These are phyloP conservation scores for Mycena vulgaris DNA, from an alignment of 768 basidiomycete species.

Conservation along the genomic window DNA sequence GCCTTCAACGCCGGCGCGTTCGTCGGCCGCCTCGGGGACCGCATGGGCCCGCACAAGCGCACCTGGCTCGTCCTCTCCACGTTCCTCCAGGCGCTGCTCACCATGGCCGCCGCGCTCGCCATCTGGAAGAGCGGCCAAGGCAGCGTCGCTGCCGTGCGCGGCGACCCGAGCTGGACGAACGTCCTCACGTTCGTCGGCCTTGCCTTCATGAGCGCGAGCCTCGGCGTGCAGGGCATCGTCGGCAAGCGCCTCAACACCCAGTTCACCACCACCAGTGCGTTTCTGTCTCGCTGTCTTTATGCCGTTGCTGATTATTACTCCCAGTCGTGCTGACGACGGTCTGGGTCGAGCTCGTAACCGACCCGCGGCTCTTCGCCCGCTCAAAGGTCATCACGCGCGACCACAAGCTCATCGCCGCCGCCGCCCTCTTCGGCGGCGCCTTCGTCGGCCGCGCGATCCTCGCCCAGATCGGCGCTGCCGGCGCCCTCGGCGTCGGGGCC, in stretches of 20 bases:
- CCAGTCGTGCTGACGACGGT: conserved; percentile 88
- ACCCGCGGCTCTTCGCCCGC: conserved; percentile 80
- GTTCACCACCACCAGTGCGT: conserved; percentile 83
- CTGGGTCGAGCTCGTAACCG: conserved; percentile 91
- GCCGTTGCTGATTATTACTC: neutral
- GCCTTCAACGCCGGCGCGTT: conserved; percentile 86
- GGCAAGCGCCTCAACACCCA: conserved; percentile 87
- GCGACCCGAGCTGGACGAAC: conserved; percentile 80
- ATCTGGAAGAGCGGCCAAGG: conserved; percentile 79
- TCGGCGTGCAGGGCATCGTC: conserved; percentile 91
- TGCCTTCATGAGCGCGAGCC: conserved; percentile 84
- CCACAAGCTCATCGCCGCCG: conserved; percentile 77
- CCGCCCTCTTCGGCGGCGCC: conserved; percentile 82
- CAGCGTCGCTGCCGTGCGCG: conserved; percentile 68
- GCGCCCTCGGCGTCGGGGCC: conserved; percentile 76
- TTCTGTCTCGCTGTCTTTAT: conserved; percentile 1
- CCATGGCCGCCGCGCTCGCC: conserved; percentile 78
- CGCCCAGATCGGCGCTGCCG: conserved; percentile 71
- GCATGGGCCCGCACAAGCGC: conserved; percentile 80
- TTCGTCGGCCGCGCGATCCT: conserved; percentile 76
- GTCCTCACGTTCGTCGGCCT: conserved; percentile 77
- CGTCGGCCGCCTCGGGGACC: conserved; percentile 88
- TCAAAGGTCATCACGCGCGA: conserved; percentile 74
- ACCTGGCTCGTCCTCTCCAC: conserved; percentile 83
- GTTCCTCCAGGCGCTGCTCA: conserved; percentile 81